Evolutionary conservation across 148 eudicot genomes (phyloP), one percentile per base, ranked within the genome.

Genomic region (Fallopia convolvulus): DNA sequence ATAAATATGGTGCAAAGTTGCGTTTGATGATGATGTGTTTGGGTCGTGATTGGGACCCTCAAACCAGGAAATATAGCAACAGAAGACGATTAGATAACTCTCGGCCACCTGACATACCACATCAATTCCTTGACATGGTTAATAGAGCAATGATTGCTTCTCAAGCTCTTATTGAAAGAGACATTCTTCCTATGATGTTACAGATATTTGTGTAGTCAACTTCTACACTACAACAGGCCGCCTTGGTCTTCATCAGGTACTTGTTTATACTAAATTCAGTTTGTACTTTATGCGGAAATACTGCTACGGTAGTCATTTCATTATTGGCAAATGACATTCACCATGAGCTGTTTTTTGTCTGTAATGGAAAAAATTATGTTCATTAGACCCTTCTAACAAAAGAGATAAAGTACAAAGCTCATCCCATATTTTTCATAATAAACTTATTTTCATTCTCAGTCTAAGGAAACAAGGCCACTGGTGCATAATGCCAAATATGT

Each of bases 221-320:
- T 92, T 87, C 80, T 92, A 92, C 58, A 58, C 85, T 17, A 83
- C 83, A 41, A 80, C 40, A 26, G 93, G 93, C 12, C 79, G 88
- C 52, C 89, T 90, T 78, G 93, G 91, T 73, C 91, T 91, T 30
- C 97, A 91, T 81, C 93, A 89, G 93, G 97, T 91, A 76, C 55
- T 76, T 66, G 26, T 72, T 47, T 44, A 7, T 20, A 4, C 36
- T n/a, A 13, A 20, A 42, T 39, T 32, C 41, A n/a, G 61, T 21
- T 55, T 55, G 26, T 55, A 55, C 1, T n/a, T 10, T 5, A 55
- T 18, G 61, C 20, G 8, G 61, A n/a, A 55, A 55, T 55, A 55
- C 3, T 52, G 56, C 30, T 26, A 26, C 30, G 0, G 15, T n/a
- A 52, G 17, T 52, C 56, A 52, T 17, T 14, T 52, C 56, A 52